Percentiles rank a stretch among this genome's conserved stretches.
Conservation (phyloP, 768 basidiomycete genomes). For the Suillus hirtellus region DNA sequence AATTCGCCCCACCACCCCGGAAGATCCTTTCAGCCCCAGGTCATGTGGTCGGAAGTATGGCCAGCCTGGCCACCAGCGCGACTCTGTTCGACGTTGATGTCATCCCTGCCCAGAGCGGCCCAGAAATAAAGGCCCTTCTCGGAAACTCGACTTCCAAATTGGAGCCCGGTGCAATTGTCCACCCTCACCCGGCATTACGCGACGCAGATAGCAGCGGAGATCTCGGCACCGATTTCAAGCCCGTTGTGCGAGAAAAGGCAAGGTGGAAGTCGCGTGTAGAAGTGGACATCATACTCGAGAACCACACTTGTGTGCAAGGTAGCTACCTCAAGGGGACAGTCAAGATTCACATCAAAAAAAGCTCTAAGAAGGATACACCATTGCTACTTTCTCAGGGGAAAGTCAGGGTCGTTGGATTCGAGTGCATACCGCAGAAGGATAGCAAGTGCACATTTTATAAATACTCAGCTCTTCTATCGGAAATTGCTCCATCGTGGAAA, state of each 20-base stretch:
- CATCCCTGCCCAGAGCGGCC: conserved; percentile 48
- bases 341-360: conserved; percentile 61
- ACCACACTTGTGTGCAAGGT: conserved; percentile 78
- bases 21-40: conserved; percentile 11
- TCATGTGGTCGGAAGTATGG: background rate
- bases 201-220: conserved; percentile 14
- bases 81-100: conserved; percentile 57
- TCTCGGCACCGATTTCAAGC: conserved; percentile 20
- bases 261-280: conserved; percentile 74
- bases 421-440: conserved; percentile 58
- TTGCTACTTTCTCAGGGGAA: conserved; percentile 73
- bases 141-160: conserved; percentile 61
- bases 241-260: conserved; percentile 66
- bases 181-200: conserved; percentile 28
- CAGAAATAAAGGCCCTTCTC: conserved; percentile 61
- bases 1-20: conserved; percentile 1
- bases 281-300: conserved; percentile 77
- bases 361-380: conserved; percentile 54
- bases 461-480: conserved; percentile 54
- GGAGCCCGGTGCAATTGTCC: conserved; percentile 50
- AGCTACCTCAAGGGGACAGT: conserved; percentile 68
- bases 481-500: conserved; percentile 46
- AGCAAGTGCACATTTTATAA: conserved; percentile 85
- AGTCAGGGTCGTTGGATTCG: conserved; percentile 82
- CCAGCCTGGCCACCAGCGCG: conserved; percentile 44